Percentiles rank a stretch among this genome's conserved stretches.
These are phyloP conservation scores for Luffa acutangula DNA, from an alignment of 306 rosid genomes.

Conservation along the genomic window DNA sequence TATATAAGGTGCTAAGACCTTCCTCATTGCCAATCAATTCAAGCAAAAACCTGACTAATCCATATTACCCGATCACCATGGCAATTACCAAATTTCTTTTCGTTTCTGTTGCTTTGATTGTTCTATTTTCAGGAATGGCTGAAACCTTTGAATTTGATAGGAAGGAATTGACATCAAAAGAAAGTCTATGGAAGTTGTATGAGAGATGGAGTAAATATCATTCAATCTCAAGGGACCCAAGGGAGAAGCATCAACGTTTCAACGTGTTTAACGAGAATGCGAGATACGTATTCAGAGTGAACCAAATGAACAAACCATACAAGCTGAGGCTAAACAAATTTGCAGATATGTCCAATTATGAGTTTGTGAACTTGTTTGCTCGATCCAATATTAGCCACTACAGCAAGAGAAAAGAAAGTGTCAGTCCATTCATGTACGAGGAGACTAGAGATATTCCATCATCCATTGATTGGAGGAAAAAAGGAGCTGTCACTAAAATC, in stretches of 20 bases:
- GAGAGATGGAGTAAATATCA: constrained; percentile 38
- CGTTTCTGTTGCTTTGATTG: constrained; percentile 14
- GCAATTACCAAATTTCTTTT: constrained; percentile 3
- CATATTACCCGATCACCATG: not conserved
- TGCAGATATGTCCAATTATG: constrained; percentile 30
- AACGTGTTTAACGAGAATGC: constrained; percentile 36
- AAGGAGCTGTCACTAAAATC: constrained; percentile 25
- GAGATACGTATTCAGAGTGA: constrained; percentile 25
- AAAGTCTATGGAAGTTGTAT: constrained; percentile 21
- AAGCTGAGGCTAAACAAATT: constrained; percentile 35
- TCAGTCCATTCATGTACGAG: constrained; percentile 8
- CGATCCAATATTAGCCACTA: constrained; percentile 21
- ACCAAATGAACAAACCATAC: constrained; percentile 35
- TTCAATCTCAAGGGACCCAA: constrained; percentile 15
- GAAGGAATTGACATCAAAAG: constrained; percentile 26
- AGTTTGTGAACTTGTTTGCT: constrained; percentile 18
- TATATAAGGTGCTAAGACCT: too few species aligned
- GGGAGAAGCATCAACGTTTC: constrained; percentile 29
- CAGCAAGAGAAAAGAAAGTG: not conserved
- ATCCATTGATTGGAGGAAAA: constrained; percentile 38
- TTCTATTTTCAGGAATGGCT: constrained; percentile 7
- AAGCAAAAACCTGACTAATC: too few species aligned
- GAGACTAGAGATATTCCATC: constrained; percentile 11
- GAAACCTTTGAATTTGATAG: constrained; percentile 25
- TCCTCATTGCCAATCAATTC: too few species aligned